phyloP scores from a whole-genome alignment of 1,139 yeast genomes.

The Debaryomycetaceae sp. region DNA sequence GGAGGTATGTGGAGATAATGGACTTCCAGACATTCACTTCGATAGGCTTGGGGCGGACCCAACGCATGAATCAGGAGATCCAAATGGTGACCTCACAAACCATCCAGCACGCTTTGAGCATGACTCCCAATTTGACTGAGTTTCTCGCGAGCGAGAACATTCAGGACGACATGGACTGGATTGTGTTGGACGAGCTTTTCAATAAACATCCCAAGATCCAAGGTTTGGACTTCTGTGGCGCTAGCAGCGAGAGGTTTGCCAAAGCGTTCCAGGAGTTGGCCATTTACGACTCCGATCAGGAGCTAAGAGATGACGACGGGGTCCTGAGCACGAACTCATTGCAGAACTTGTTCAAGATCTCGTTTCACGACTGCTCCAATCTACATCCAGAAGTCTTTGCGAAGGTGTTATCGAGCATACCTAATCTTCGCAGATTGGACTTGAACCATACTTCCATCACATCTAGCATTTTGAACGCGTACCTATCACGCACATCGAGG shows the following conservation, averaged over 20 bases:
- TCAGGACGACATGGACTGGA: conserved; percentile 73
- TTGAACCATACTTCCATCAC: conserved; percentile 78
- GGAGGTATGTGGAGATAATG: conserved; percentile 68
- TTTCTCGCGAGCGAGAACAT: conserved; percentile 83
- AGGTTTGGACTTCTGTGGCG: conserved; percentile 86
- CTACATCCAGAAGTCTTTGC: conserved; percentile 55
- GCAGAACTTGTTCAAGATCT: conserved; percentile 49
- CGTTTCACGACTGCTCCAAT: conserved; percentile 88
- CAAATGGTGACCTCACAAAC: conserved; percentile 85
- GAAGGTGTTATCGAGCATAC: conserved; percentile 55
- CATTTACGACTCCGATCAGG: conserved; percentile 14
- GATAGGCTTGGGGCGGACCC: conserved; percentile 86
- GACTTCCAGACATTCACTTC: conserved; percentile 90
- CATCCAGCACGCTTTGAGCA: conserved; percentile 55
- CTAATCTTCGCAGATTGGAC: conserved; percentile 66
- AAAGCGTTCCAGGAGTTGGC: conserved; percentile 51
- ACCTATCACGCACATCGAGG: conserved; percentile 50
- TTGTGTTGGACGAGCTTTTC: conserved; percentile 57
- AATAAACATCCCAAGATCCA: conserved; percentile 58
- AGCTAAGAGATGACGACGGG: conserved; percentile 9
- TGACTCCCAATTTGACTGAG: conserved; percentile 69
- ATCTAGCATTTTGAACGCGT: conserved; percentile 46
- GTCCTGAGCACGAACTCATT: conserved; percentile 12
- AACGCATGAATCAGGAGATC: conserved; percentile 84
- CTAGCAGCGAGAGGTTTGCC: conserved; percentile 63